Conservation (phyloP, 345 rosid species). For the Pistacia atlantica region DNA sequence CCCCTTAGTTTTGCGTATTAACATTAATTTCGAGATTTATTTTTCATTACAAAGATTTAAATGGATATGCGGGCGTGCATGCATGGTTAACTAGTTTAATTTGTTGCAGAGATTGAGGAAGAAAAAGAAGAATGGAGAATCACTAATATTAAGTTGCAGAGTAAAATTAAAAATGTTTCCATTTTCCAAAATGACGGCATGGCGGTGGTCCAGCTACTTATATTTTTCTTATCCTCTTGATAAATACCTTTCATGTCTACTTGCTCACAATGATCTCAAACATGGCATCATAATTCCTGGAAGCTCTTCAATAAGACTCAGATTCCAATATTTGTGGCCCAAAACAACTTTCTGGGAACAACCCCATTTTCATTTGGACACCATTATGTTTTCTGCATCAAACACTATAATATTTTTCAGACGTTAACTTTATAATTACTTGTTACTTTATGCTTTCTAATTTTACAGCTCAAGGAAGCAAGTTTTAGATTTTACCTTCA, state of each 20-base stretch:
- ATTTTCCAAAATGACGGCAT: constrained; percentile 28
- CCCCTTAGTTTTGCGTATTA: neutral
- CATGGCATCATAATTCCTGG: neutral
- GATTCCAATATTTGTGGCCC: constrained; percentile 8
- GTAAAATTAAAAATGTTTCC: constrained; percentile 21
- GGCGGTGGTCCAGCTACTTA: constrained; percentile 25
- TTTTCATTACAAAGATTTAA: neutral
- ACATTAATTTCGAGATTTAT: neutral
- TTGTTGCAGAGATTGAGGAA: constrained; percentile 1
- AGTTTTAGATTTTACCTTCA: neutral
- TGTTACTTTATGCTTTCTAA: neutral
- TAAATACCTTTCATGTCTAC: neutral
- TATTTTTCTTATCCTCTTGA: neutral
- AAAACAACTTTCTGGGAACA: constrained; percentile 3
- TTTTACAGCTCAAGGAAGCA: neutral
- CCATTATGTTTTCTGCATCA: neutral
- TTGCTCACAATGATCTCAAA: constrained; percentile 9
- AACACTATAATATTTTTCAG: neutral
- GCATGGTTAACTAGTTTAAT: constrained; percentile 2
- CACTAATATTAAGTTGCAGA: constrained; percentile 1
- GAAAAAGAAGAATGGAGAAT: neutral
- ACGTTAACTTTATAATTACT: neutral
- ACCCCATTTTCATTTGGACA: constrained; percentile 7
- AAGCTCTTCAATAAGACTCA: neutral
- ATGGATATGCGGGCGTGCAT: constrained; percentile 1